Conservation (phyloP, 2,329 filamentous ascomycete species). For the Arthroderma sp. region DNA sequence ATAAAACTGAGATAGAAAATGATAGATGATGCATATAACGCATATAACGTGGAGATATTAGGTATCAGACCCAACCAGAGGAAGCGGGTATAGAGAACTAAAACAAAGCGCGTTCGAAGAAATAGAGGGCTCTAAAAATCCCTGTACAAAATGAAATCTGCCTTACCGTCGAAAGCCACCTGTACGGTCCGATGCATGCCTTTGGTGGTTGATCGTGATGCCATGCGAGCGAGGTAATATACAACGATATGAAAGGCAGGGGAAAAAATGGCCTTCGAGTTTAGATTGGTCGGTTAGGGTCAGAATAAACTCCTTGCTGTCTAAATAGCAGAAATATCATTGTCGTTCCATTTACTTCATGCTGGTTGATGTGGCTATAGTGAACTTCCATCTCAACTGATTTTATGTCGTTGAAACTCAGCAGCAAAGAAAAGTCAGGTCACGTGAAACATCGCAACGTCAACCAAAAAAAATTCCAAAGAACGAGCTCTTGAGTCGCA, state of each 20-base stretch:
- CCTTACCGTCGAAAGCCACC: constrained; percentile 36
- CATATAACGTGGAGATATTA: too few species aligned
- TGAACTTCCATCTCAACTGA: neutral
- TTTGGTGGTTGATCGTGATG: neutral
- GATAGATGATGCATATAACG: too few species aligned
- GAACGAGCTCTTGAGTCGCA: too few species aligned
- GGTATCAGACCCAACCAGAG: neutral
- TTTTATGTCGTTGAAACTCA: neutral
- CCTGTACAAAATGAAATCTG: neutral
- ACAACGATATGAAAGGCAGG: neutral
- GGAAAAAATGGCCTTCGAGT: neutral
- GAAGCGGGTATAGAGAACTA: neutral
- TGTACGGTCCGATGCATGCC: constrained; percentile 26
- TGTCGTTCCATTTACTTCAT: neutral
- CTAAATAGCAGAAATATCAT: neutral
- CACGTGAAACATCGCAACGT: neutral
- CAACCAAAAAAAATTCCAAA: too few species aligned
- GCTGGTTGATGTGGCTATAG: neutral
- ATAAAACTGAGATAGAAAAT: too few species aligned
- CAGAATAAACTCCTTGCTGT: neutral
- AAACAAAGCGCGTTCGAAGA: neutral
- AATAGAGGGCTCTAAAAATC: neutral
- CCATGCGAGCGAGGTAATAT: neutral
- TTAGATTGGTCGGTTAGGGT: neutral
- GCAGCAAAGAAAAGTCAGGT: neutral